A percentile compares a stretch with the other conserved stretches of the same genome.
These are phyloP conservation scores for Acacia acuminata DNA, from an alignment of 306 rosid species.

Conservation along the genomic window DNA sequence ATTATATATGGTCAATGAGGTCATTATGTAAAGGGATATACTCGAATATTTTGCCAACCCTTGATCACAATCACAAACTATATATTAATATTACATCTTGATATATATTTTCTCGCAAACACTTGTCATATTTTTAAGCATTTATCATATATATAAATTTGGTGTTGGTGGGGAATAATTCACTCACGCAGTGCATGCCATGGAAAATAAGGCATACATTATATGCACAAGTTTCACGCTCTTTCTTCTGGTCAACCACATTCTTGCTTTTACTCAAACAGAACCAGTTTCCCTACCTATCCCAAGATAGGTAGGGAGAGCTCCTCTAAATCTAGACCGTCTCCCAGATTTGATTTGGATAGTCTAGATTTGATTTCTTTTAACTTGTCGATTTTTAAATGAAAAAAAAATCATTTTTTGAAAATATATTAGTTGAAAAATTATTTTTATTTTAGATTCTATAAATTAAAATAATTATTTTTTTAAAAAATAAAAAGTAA, in stretches of 20 bases:
- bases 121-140: background rate
- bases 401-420: too few relatives aligned
- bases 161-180: background rate
- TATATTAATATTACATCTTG: background rate
- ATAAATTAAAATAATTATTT: too few relatives aligned
- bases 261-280: background rate
- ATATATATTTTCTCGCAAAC: background rate
- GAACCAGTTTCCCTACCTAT: too few relatives aligned
- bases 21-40: background rate
- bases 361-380: too few relatives aligned
- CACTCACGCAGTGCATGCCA: background rate
- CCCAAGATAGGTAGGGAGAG: too few relatives aligned
- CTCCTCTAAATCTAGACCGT: too few relatives aligned
- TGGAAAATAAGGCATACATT: background rate
- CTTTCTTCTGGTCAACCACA: background rate
- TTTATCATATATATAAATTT: too few relatives aligned
- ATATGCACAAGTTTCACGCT: background rate
- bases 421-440: too few relatives aligned
- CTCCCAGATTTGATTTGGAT: too few relatives aligned
- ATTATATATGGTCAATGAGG: background rate
- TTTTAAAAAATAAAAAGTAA: too few relatives aligned
- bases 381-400: too few relatives aligned
- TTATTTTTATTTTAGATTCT: too few relatives aligned
- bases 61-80: background rate
- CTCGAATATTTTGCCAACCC: background rate